phyloP scores from a whole-genome alignment of 768 basidiomycete genomes.

The Lactifluus hygrophoroides region DNA sequence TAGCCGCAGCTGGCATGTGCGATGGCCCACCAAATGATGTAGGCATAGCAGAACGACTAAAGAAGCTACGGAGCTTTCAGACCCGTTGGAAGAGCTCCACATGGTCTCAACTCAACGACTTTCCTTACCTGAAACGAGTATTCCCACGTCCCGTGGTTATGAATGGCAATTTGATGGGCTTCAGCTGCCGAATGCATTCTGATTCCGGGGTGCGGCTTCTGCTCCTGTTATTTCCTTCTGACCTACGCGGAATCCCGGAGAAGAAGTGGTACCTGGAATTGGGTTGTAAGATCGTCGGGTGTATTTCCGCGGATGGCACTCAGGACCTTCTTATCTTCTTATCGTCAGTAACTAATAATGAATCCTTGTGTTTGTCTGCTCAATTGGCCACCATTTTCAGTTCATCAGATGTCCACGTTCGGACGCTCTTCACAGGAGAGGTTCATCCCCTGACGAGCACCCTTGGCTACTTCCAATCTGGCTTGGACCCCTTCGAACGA shows the following conservation, averaged over 20 bases:
- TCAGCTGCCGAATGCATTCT: background rate
- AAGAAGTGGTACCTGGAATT: background rate
- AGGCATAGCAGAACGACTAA: background rate
- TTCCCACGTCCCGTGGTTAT: background rate
- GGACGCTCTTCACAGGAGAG: background rate
- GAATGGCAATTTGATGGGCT: slow-evolving; percentile 1
- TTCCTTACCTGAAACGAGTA: background rate
- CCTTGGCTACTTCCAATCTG: background rate
- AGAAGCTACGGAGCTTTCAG: background rate
- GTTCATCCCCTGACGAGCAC: slow-evolving; percentile 8
- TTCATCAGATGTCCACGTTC: background rate
- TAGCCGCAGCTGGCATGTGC: background rate
- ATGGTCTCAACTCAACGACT: background rate
- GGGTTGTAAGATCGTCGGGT: background rate
- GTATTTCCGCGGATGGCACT: background rate
- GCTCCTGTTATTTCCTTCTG: background rate
- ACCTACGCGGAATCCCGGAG: background rate
- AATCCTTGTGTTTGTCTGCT: background rate
- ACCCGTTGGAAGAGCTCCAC: background rate
- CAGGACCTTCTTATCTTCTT: slow-evolving; percentile 7
- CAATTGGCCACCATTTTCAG: background rate
- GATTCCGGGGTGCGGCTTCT: background rate
- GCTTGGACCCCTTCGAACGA: no score
- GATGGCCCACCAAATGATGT: background rate
- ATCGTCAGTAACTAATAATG: background rate